Evolutionary conservation across 2,329 filamentous ascomycete genomes (phyloP).

Genomic region (Pseudogymnoascus sp.): DNA sequence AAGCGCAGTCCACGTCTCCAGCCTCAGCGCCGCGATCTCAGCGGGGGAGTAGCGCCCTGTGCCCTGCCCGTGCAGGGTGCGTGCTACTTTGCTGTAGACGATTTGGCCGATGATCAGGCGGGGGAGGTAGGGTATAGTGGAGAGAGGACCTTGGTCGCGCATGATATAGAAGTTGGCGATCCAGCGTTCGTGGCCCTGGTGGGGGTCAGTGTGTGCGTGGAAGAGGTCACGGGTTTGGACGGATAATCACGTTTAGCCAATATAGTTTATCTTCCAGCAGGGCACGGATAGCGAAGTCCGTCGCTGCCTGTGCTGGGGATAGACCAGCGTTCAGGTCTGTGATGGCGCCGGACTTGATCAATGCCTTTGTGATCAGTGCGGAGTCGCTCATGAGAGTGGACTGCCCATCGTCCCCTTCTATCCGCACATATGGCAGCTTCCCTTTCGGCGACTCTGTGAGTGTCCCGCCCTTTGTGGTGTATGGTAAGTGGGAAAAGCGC

Average conservation of each 20-base stretch:
- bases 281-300: conserved; percentile 46
- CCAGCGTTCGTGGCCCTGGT: conserved; percentile 47
- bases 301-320: conserved; percentile 32
- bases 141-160: conserved; percentile 42
- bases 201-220: neutral
- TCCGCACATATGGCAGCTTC: conserved; percentile 46
- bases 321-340: conserved; percentile 43
- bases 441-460: conserved; percentile 42
- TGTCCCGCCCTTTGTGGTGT: conserved; percentile 40
- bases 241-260: conserved; percentile 42
- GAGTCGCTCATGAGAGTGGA: conserved; percentile 40
- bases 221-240: neutral
- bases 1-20: conserved; percentile 49
- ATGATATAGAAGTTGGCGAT: conserved; percentile 51
- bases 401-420: conserved; percentile 31
- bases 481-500: conserved; percentile 44
- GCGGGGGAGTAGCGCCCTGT: conserved; percentile 42
- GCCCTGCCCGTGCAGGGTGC: conserved; percentile 50
- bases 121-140: conserved; percentile 43
- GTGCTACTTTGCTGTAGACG: conserved; percentile 36
- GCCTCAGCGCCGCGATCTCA: conserved; percentile 40
- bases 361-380: conserved; percentile 42
- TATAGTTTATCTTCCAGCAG: conserved; percentile 55
- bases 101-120: conserved; percentile 45
- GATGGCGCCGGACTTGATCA: conserved; percentile 37